A percentile compares a stretch with the other conserved stretches of the same genome.
These are phyloP conservation scores for Arbutus unedo DNA, from an alignment of 148 eudicot genomes.

Conservation along the genomic window DNA sequence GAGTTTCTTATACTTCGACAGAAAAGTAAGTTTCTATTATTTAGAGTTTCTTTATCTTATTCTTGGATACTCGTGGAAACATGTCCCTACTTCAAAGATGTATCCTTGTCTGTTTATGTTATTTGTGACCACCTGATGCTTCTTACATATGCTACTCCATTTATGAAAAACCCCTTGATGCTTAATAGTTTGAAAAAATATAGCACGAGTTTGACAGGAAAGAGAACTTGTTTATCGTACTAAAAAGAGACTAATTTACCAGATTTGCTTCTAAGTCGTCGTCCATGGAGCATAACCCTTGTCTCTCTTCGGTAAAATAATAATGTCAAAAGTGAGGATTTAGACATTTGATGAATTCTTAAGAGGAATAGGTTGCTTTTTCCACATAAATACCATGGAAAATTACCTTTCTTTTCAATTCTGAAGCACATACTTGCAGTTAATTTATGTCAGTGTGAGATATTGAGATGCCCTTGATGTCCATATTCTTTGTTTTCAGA, in stretches of 20 bases:
- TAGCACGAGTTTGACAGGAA: no score
- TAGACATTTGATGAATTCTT: neutral
- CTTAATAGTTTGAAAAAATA: no score
- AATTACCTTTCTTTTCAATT: neutral
- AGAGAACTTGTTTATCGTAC: neutral
- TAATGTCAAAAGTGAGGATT: neutral
- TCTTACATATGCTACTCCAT: no score
- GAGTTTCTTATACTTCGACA: neutral
- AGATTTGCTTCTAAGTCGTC: neutral
- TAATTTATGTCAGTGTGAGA: neutral
- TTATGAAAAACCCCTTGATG: no score
- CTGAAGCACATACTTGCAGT: neutral
- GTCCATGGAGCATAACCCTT: neutral
- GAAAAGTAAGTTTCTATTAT: neutral
- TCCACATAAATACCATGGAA: neutral
- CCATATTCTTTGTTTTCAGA: neutral
- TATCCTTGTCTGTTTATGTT: no score
- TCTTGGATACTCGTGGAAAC: no score
- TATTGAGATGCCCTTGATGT: conserved; percentile 6
- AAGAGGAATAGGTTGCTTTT: neutral
- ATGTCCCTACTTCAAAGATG: no score
- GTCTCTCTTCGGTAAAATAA: neutral
- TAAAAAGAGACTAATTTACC: neutral
- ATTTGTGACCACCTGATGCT: no score
- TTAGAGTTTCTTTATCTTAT: no score